Percentiles rank a stretch among this genome's conserved stretches.
Evolutionary conservation across 192 early-diverging fungal species (phyloP).

Genomic region (Coemansia sp.): DNA sequence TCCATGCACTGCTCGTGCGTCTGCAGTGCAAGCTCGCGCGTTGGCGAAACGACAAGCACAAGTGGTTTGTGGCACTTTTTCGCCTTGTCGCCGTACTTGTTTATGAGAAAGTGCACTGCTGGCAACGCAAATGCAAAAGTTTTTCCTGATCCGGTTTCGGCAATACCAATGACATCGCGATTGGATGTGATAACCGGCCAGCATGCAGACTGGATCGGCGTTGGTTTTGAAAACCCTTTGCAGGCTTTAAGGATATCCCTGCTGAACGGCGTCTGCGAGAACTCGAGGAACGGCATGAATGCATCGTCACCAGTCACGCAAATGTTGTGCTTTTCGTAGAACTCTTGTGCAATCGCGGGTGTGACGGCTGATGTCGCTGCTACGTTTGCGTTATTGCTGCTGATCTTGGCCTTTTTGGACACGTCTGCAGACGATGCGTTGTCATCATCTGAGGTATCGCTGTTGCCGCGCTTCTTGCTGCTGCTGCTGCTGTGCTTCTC

Average conservation of each 20-base stretch:
- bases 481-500: constrained; percentile 30
- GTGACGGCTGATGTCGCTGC: constrained; percentile 20
- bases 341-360: constrained; percentile 41
- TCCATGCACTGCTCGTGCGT: constrained; percentile 85
- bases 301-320: constrained; percentile 59
- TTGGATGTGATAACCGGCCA: constrained; percentile 86
- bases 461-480: constrained; percentile 33
- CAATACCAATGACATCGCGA: constrained; percentile 92
- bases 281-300: constrained; percentile 71
- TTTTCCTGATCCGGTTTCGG: constrained; percentile 95
- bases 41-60: constrained; percentile 88
- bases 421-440: constrained; percentile 7
- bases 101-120: constrained; percentile 75
- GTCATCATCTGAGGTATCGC: constrained; percentile 18
- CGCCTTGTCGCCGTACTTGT: constrained; percentile 67
- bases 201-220: constrained; percentile 89
- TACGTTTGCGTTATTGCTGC: constrained; percentile 4
- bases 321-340: constrained; percentile 65
- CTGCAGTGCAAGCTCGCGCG: constrained; percentile 93
- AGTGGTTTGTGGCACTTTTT: constrained; percentile 68
- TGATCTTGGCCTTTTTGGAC: constrained; percentile 44
- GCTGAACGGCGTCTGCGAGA: constrained; percentile 72
- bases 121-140: constrained; percentile 95
- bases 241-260: constrained; percentile 64
- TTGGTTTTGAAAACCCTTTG: constrained; percentile 78